Conservation (phyloP, 106 monocot genomes). For the Dendrobium chrysotoxum region DNA sequence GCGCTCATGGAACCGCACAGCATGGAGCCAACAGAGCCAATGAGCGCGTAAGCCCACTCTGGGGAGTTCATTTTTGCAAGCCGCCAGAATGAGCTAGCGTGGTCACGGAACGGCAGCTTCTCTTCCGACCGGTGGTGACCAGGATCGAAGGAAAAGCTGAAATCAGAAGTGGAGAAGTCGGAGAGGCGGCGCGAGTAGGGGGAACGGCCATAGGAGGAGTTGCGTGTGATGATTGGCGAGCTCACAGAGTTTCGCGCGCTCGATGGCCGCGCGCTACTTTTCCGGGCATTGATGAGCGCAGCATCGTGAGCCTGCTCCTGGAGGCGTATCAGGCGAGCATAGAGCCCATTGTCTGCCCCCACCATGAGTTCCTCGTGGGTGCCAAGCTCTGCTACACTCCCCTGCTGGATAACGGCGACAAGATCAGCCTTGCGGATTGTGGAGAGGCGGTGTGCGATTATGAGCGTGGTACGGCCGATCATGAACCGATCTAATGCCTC, state of each 20-base stretch:
- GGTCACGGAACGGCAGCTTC: conserved; percentile 71
- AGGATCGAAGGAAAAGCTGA: conserved; percentile 44
- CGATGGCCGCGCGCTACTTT: conserved; percentile 84
- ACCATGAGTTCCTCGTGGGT: conserved; percentile 92
- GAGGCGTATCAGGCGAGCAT: conserved; percentile 81
- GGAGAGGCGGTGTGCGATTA: conserved; percentile 94
- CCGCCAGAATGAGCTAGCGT: conserved; percentile 87
- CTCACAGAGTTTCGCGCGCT: conserved; percentile 86
- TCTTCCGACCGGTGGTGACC: conserved; percentile 30
- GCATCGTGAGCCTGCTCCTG: conserved; percentile 88
- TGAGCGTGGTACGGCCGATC: conserved; percentile 95
- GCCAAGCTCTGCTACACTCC: conserved; percentile 65
- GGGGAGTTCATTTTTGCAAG: conserved; percentile 96
- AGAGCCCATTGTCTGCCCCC: conserved; percentile 61
- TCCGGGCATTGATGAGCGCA: conserved; percentile 54
- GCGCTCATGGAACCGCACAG: conserved; percentile 90
- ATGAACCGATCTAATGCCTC: conserved; percentile 97
- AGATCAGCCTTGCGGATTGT: conserved; percentile 85
- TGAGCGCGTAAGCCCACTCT: conserved; percentile 79
- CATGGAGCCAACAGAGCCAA: conserved; percentile 83
- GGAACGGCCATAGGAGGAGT: conserved; percentile 89
- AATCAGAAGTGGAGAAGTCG: conserved; percentile 72
- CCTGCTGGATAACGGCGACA: conserved; percentile 80
- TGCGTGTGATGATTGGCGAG: conserved; percentile 75
- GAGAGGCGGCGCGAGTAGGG: conserved; percentile 84